Percentiles rank a stretch among this genome's conserved stretches.
These are phyloP conservation scores for Metschnikowia proteae DNA, from an alignment of 805 yeast genomes.

Conservation along the genomic window DNA sequence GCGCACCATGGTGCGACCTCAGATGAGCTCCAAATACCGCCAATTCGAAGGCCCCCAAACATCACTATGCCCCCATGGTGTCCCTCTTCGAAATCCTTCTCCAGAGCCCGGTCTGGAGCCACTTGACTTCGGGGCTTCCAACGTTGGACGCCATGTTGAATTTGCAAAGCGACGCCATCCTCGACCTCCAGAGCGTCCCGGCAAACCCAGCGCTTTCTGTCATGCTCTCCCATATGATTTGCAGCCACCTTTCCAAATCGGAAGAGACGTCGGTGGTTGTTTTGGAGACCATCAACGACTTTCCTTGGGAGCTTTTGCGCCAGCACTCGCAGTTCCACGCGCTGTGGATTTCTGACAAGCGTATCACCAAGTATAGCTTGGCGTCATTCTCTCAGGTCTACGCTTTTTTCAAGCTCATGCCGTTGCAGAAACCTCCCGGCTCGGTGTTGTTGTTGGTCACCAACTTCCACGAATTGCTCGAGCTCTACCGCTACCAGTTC, in stretches of 20 bases:
- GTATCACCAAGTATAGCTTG: slow-evolving; percentile 17
- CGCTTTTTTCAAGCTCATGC: slow-evolving; percentile 17
- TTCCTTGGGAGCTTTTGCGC: slow-evolving; percentile 26
- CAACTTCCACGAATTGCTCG: slow-evolving; percentile 35
- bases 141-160: slow-evolving; percentile 27
- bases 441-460: slow-evolving; percentile 24
- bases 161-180: slow-evolving; percentile 22
- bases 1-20: background rate
- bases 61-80: slow-evolving; percentile 22
- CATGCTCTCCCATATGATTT: slow-evolving; percentile 23
- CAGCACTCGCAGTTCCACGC: slow-evolving; percentile 20
- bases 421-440: slow-evolving; percentile 8
- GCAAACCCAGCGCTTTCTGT: slow-evolving; percentile 21
- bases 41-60: background rate
- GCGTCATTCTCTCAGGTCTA: slow-evolving; percentile 29
- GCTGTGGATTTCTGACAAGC: slow-evolving; percentile 18
- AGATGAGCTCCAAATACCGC: background rate
- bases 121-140: slow-evolving; percentile 27
- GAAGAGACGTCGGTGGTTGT: slow-evolving; percentile 22
- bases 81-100: slow-evolving; percentile 28
- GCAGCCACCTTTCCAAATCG: slow-evolving; percentile 25
- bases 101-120: slow-evolving; percentile 24
- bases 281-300: slow-evolving; percentile 29
- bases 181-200: slow-evolving; percentile 39
- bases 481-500: slow-evolving; percentile 32